Conservation (phyloP, 441 rosid genomes). For the Sinapis alba region DNA sequence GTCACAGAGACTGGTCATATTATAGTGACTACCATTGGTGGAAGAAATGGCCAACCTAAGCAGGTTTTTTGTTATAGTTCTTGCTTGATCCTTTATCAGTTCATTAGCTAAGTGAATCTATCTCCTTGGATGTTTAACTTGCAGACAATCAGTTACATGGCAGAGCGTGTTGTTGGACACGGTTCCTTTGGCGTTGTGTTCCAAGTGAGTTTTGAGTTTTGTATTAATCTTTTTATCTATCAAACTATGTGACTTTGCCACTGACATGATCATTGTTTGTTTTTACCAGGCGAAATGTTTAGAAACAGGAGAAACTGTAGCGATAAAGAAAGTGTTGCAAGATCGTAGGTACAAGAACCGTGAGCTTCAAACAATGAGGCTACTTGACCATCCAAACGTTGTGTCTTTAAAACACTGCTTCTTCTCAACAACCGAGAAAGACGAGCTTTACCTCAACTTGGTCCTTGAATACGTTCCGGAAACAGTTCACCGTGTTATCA, state of each 20-base stretch:
- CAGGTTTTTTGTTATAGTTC: slow-evolving; percentile 54
- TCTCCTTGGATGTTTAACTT: too few species aligned
- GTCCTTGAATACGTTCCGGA: slow-evolving; percentile 99
- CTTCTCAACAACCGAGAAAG: slow-evolving; percentile 91
- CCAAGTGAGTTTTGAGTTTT: slow-evolving; percentile 56
- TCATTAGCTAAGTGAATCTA: too few species aligned
- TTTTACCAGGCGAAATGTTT: slow-evolving; percentile 81
- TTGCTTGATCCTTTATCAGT: not conserved
- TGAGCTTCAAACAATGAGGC: slow-evolving; percentile 96
- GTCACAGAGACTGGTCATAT: slow-evolving; percentile 68
- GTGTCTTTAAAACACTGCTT: slow-evolving; percentile 92
- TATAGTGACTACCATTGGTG: slow-evolving; percentile 96
- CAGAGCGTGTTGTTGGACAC: slow-evolving; percentile 49
- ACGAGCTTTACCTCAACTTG: slow-evolving; percentile 91
- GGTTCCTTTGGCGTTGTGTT: slow-evolving; percentile 99
- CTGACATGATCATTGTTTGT: not conserved
- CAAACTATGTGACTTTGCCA: not conserved
- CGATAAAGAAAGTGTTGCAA: slow-evolving; percentile 96
- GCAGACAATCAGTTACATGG: not conserved
- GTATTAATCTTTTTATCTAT: slow-evolving; percentile 1
- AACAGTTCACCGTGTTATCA: slow-evolving; percentile 89
- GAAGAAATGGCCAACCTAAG: slow-evolving; percentile 94
- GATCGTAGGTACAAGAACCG: slow-evolving; percentile 98
- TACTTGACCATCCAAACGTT: slow-evolving; percentile 93
- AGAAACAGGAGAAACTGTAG: slow-evolving; percentile 96